Evolutionary conservation across 176 grass and related monocot genomes (phyloP).

Genomic region (Oryza meridionalis): DNA sequence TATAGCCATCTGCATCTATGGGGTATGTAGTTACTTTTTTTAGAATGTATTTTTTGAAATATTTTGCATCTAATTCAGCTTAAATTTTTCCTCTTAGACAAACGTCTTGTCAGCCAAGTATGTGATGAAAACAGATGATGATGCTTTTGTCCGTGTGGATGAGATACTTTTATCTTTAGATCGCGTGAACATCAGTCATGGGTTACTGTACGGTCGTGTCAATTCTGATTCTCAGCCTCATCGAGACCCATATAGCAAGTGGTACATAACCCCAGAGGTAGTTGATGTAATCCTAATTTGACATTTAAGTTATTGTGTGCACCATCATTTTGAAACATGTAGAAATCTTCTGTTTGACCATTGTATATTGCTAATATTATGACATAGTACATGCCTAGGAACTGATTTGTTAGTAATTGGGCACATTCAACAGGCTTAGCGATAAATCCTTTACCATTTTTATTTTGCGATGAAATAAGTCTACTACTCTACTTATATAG

Average conservation of each 20-base stretch:
- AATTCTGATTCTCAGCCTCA: constrained; percentile 93
- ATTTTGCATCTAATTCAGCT: constrained; percentile 3
- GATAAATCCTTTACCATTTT: constrained; percentile 9
- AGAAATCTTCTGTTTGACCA: not conserved
- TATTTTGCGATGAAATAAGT: not conserved
- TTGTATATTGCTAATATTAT: not conserved
- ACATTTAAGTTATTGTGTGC: constrained; percentile 1
- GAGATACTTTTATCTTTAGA: constrained; percentile 79
- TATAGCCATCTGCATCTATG: constrained; percentile 94
- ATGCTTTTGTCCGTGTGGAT: constrained; percentile 98
- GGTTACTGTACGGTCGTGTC: constrained; percentile 84
- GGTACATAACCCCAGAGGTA: constrained; percentile 95
- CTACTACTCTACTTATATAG: constrained; percentile 43
- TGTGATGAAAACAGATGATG: constrained; percentile 99
- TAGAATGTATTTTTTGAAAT: not conserved
- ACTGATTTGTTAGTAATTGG: not conserved
- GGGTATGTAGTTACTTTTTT: constrained; percentile 54
- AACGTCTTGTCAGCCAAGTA: constrained; percentile 82
- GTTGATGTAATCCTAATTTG: constrained; percentile 13
- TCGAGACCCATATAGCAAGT: constrained; percentile 94
- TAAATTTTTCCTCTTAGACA: constrained; percentile 54
- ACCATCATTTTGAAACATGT: not conserved
- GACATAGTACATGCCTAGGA: constrained; percentile 13
- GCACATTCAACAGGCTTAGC: not conserved
- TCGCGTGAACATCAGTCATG: constrained; percentile 63